These are phyloP conservation scores for Mucor sp. DNA, from an alignment of 371 early-diverging fungal species.

Conservation along the genomic window DNA sequence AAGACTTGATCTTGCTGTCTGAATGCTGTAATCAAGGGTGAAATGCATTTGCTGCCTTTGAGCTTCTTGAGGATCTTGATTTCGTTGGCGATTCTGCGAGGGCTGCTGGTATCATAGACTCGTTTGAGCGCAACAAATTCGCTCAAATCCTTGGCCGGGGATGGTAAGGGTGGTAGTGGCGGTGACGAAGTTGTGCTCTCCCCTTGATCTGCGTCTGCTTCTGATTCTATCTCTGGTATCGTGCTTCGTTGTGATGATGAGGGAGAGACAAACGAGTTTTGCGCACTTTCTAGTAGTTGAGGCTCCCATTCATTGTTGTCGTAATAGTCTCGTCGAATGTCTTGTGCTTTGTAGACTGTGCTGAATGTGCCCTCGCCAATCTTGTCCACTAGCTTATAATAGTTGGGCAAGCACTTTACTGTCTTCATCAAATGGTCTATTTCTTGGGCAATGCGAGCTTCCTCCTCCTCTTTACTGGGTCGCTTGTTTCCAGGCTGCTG, in stretches of 20 bases:
- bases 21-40: slow-evolving; percentile 81
- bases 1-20: slow-evolving; percentile 87
- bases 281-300: slow-evolving; percentile 2
- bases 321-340: slow-evolving; percentile 67
- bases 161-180: background rate
- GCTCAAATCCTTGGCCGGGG: slow-evolving; percentile 23
- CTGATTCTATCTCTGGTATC: background rate
- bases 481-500: background rate
- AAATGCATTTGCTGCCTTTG: slow-evolving; percentile 55
- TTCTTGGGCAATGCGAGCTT: slow-evolving; percentile 27
- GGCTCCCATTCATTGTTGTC: slow-evolving; percentile 54
- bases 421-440: slow-evolving; percentile 47
- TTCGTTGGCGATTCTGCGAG: slow-evolving; percentile 88
- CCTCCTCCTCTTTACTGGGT: slow-evolving; percentile 4
- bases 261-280: background rate
- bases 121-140: slow-evolving; percentile 89
- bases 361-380: slow-evolving; percentile 64
- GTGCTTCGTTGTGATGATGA: background rate
- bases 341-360: slow-evolving; percentile 94
- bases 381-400: slow-evolving; percentile 63
- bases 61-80: slow-evolving; percentile 74
- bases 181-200: background rate
- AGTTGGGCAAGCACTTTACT: slow-evolving; percentile 55
- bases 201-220: slow-evolving; percentile 8
- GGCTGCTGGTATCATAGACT: slow-evolving; percentile 88